Base-by-base conservation (phyloP, 495 filamentous ascomycete species). In the Cercophora scortea region DNA sequence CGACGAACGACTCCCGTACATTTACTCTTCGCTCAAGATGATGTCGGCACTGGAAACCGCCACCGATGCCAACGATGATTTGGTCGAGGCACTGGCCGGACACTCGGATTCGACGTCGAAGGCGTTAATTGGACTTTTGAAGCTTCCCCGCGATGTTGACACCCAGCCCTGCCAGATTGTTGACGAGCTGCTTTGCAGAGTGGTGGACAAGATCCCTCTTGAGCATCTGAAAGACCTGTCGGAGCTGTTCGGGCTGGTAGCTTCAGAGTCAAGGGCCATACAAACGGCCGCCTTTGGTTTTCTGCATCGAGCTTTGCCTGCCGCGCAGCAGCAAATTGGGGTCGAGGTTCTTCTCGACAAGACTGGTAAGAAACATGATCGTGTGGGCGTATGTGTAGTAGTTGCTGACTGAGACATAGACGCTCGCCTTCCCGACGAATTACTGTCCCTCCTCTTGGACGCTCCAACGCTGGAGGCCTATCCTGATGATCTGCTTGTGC, bases 201-300 rank as follows among this genome's bases (percentile, higher is more conserved):
- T 82, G 42, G 76, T 91, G 6, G 73, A 71, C 35, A 73, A 75
- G 34, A 62, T 90, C 7, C 76, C 86, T 0, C 54, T 80, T 19
- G 60, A 72, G 16, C 62, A 76, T 17, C 61, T 87, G 1, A 68
- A 76, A 15, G 78, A 86, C 34, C 59, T 82, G 15, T 77, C 76
- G 18, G 83, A 79, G 35, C 65, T 86, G 10, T 95, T 84, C 61
- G 76, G 81, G 6, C 73, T 93, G 8, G 68, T 98, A 11, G 87
- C 88, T 39, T 85, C 86, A 0, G 80, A 86, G 12, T 94, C 88
- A 8, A 76, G 77, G 25, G 65, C 79, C 25, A 78, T 96, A 2
- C 92, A 96, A 59, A 81, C 81, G 25, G 80, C 86, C 10, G 89
- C 89, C 1, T 97, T 91, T 59, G 78, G 82, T 42, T 68, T 96